Evolutionary conservation across 2,329 filamentous ascomycete genomes (phyloP), one percentile per base, ranked within the genome.

Genomic region (Clonostachys byssicola): DNA sequence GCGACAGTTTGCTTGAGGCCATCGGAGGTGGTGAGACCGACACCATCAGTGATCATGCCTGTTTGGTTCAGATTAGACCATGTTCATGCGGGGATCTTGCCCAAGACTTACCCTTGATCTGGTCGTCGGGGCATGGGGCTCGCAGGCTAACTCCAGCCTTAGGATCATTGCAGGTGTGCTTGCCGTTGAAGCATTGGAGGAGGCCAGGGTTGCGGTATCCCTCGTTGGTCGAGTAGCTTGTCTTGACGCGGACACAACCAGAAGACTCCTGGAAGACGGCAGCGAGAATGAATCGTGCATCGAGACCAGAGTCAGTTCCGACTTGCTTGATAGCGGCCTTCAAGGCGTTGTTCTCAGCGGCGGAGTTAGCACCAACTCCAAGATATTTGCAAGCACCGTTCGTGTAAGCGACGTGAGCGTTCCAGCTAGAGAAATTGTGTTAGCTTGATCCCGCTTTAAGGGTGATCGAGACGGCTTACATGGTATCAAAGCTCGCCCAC

Each of bases 1-100:
- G 55, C 57, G 36, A 68, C 54, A 47, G 61, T 60, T 44, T 61
- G 48, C 45, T 61, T 54, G 34, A 68, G 60, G 34, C 68, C 68
- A 38, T 61, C 62, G 9, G 63, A 64, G 17, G 46, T 47, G 13
- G 48, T 30, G 6, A 65, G 67, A n/a, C 68, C 68, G 12, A 52
- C 57, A 42, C 68, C 68, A 46, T 72, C 67, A 13, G 49, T 45
- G 40, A 72, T 64, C 45, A 47, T 47, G 23, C 45, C 45, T 54
- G 52, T 45, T 30, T 30, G 3, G 23, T 30, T 30, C 23, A 30
- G 5, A 10, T 30, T 30, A 30, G 9, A 4, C 9, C 23, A 30
- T 30, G 23, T 9, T 30, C 23, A 30, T 10, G 36, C 14, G 12
- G 17, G 10, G 12, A n/a, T 18, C 36, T 8, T 9, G 36, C 9